Evolutionary conservation across 768 basidiomycete genomes (phyloP).

Genomic region (Podaxis sp.): DNA sequence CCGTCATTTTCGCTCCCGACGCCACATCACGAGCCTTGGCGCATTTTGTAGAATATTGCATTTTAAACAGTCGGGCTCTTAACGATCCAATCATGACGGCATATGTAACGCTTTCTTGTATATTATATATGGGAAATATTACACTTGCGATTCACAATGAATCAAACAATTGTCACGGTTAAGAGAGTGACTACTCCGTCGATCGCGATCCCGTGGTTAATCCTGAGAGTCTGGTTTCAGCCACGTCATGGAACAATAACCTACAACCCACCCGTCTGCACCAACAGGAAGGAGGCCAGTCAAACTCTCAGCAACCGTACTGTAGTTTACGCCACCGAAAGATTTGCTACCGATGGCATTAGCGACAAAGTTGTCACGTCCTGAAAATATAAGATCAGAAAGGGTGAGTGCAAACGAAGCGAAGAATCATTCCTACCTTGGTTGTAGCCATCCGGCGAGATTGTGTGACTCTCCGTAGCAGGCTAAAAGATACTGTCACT

Average conservation of each 20-base stretch:
- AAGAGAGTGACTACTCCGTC: conserved; percentile 58
- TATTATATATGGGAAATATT: conserved; percentile 16
- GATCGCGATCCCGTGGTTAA: conserved; percentile 56
- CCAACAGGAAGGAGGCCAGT: conserved; percentile 57
- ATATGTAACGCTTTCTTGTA: conserved; percentile 10
- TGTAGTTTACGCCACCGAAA: conserved; percentile 47
- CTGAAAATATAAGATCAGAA: conserved; percentile 15
- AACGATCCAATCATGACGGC: conserved; percentile 6
- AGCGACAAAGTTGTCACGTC: conserved; percentile 28
- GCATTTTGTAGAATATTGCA: conserved; percentile 3
- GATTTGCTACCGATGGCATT: conserved; percentile 31
- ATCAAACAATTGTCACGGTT: conserved; percentile 32
- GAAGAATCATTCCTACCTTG: conserved; percentile 23
- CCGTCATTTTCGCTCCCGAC: not conserved
- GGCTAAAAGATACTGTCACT: conserved; percentile 21
- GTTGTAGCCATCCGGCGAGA: conserved; percentile 33
- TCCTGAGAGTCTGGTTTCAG: conserved; percentile 18
- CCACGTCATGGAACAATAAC: not conserved
- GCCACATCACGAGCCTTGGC: not conserved
- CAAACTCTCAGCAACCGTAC: conserved; percentile 43
- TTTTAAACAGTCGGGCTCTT: not conserved
- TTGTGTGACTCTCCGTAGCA: conserved; percentile 29
- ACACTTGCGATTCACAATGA: not conserved
- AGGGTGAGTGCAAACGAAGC: not conserved
- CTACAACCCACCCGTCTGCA: conserved; percentile 34